Evolutionary conservation across 495 filamentous ascomycete genomes (phyloP), one percentile per base, ranked within the genome.

Genomic region (Tetracladium marchalianum): DNA sequence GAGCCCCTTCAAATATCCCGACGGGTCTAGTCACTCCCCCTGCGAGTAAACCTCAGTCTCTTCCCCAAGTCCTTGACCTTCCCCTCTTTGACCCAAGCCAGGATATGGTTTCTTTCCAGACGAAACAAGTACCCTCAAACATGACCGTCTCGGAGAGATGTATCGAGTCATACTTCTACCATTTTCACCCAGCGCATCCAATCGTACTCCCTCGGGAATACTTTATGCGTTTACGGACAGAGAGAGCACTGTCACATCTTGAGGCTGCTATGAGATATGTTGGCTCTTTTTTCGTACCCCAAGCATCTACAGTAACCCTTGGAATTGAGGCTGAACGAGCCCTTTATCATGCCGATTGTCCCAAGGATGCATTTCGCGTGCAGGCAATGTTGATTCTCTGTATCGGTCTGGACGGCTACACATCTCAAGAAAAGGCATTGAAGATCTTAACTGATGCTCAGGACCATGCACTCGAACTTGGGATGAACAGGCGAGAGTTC

Each of bases 371-470:
- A 2, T 87, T 80, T 57, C 65, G 75, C 45, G 76, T 93, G 3
- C 89, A 95, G 62, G 82, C 86, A 0, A 69, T 90, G 51, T 60
- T 94, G 39, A 67, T 94, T 11, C 71, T 86, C 34, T 74, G 87
- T 8, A 80, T 93, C 53, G 85, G 82, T 1, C 69, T 93, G 15
- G 84, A 94, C 58, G 84, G 83, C 16, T 75, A 72, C 42, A 82
- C 82, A 54, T 76, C 90, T 49, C 79, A 81, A 41, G 64, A 68
- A 34, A 77, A 75, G 53, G 80, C 84, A 4, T 68, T 77, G 2
- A 72, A 81, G 50, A 77, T 88, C 40, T 71, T 92, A 4, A 63
- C 71, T 35, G 66, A 73, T 39, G 85, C 83, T 6, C 77, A 85
- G 44, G 72, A 82, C 35, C 53, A 85, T 41, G 85, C 86, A 11